Evolutionary conservation across 768 basidiomycete species (phyloP), one percentile per base, ranked within the genome.

Genomic region (Termitomyces sp.): DNA sequence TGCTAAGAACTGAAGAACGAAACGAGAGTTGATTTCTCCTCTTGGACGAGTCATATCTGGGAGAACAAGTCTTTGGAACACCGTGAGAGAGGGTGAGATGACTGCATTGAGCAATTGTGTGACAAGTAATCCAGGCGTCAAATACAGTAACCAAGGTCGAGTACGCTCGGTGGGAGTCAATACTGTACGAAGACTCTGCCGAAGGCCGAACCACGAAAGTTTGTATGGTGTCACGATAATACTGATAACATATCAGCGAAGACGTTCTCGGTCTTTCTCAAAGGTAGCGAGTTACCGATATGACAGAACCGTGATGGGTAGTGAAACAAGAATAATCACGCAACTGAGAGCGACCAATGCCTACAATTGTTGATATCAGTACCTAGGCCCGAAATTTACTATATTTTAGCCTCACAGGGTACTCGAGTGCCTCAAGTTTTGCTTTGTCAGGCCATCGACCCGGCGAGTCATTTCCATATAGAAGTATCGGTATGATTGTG

Each of bases 181-280:
- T 24, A 93, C 74, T 55, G 82, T 66, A n/a, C 86, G 84, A 10
- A 92, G 67, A 14, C 87, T 80, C 57, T 78, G 74, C 45, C 78
- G 64, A 0, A 77, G 71, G 37, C 77, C 71, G 64, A 86, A 77
- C 64, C 78, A 90, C 2, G 86, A 78, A 32, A 93, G 73, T 62
- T 77, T 83, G 68, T 86, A 81, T 0, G 90, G 90, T 0, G 91
- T 92, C 3, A 86, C 90, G 58, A 93, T 87, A 0, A 90, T 77
- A 41, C 90, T 93, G 37, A 40, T 21, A 59, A 54, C 30, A 54
- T 26, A 45, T 21, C 45, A 59, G 42, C 34, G 7, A 43, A 24
- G 2, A n/a, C 9, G 32, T 34, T 53, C 19, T 11, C 11, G 45
- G 34, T 44, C 34, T n/a, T n/a, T 32, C 19, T 3, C 21, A 24